phyloP scores from a whole-genome alignment of 306 rosid species.

The Vicia faba region DNA sequence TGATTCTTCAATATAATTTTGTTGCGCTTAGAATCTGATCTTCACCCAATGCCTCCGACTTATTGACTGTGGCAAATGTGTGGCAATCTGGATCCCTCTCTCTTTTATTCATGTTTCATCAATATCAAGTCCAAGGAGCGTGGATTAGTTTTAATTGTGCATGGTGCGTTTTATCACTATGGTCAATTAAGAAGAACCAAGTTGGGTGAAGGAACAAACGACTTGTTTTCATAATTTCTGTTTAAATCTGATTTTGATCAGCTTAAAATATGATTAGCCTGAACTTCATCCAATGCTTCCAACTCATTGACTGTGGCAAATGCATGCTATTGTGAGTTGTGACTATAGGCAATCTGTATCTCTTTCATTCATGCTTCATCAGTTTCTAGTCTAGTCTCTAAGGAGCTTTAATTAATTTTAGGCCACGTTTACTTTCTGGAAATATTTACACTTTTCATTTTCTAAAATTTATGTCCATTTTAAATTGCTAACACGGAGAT shows the following conservation, averaged over 20 bases:
- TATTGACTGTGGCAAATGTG: not conserved
- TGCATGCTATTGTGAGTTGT: not conserved
- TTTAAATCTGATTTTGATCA: not conserved
- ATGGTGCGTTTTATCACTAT: no score
- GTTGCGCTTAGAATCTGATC: not conserved
- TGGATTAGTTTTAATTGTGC: not conserved
- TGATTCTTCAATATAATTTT: not conserved
- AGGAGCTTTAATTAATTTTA: not conserved
- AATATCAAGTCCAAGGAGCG: not conserved
- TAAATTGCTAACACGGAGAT: no score
- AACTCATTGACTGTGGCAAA: not conserved
- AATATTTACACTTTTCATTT: no score
- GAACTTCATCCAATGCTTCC: not conserved
- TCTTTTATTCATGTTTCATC: not conserved
- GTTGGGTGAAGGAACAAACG: not conserved
- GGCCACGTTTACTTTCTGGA: no score
- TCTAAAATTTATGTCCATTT: no score
- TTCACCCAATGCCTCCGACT: not conserved
- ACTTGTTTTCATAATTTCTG: not conserved
- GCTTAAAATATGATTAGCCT: not conserved
- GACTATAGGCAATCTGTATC: not conserved
- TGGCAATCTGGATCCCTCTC: not conserved
- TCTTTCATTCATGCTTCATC: not conserved
- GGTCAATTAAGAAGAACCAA: no score
- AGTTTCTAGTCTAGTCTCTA: not conserved